Conservation (phyloP, 345 rosid species). For the Arabidopsis thaliana region DNA sequence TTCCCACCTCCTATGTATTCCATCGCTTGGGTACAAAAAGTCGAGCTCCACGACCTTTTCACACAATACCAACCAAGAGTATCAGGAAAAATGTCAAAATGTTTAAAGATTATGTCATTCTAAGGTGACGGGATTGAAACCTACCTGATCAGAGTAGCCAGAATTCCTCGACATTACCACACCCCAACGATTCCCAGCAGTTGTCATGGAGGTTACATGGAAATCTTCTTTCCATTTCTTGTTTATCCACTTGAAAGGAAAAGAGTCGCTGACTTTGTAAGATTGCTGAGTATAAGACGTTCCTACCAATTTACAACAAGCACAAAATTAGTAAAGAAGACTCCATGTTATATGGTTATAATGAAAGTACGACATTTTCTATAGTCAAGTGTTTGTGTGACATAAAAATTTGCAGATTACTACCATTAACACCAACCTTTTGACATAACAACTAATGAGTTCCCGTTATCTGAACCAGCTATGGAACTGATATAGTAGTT, state of each 20-base stretch:
- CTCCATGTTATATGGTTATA: background rate
- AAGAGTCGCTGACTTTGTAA: conserved; percentile 90
- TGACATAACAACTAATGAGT: conserved; percentile 95
- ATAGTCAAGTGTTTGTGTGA: background rate
- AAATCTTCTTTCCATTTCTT: conserved; percentile 98
- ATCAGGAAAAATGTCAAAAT: background rate
- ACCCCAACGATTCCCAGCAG: conserved; percentile 93
- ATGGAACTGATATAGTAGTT: conserved; percentile 87
- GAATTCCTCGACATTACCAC: conserved; percentile 98
- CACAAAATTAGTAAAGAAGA: background rate
- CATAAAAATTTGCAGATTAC: background rate
- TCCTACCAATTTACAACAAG: conserved; percentile 51
- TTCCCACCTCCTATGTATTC: conserved; percentile 93
- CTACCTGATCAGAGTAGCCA: conserved; percentile 80
- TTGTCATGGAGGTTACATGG: conserved; percentile 89
- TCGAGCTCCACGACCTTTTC: conserved; percentile 93
- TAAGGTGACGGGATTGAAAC: background rate
- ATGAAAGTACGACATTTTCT: conserved; percentile 3
- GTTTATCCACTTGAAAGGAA: conserved; percentile 97
- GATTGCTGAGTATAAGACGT: conserved; percentile 88
- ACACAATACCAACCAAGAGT: conserved; percentile 11
- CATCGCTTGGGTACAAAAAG: conserved; percentile 97
- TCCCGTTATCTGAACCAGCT: conserved; percentile 84
- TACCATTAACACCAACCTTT: conserved; percentile 58
- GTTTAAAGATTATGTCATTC: background rate